A percentile compares a stretch with the other conserved stretches of the same genome.
phyloP scores from a whole-genome alignment of 2,329 filamentous ascomycete genomes.

The Trichoderma pleuroti region DNA sequence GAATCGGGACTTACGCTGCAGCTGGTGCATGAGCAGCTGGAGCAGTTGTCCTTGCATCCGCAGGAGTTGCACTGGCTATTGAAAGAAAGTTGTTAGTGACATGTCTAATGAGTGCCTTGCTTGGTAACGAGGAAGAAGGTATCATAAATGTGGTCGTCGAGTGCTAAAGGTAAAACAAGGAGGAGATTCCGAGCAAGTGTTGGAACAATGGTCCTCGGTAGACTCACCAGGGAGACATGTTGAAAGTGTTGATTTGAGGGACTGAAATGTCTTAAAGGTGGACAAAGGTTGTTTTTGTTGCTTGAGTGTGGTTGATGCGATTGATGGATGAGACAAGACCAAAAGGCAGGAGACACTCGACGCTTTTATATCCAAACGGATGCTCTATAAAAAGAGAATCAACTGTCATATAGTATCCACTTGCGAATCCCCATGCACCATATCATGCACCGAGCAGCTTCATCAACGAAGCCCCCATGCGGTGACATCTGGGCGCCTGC shows the following conservation, averaged over 20 bases:
- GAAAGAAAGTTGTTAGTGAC: not conserved
- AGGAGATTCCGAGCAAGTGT: not conserved
- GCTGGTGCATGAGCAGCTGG: not conserved
- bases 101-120: too few relatives aligned
- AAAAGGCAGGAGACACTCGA: not conserved
- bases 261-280: not conserved
- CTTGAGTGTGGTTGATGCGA: not conserved
- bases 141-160: fast-evolving
- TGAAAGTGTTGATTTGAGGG: not conserved
- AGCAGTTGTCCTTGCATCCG: slow-evolving; percentile 9
- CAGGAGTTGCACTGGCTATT: slow-evolving; percentile 9
- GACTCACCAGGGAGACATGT: slow-evolving; percentile 17
- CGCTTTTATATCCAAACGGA: slow-evolving; percentile 3
- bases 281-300: not conserved
- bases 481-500: not conserved
- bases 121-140: not conserved
- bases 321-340: not conserved
- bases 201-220: not conserved
- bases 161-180: not conserved
- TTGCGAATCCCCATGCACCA: not conserved
- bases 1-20: not conserved
- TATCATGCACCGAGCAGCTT: not conserved
- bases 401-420: not conserved
- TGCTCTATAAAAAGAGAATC: not conserved
- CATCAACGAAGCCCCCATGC: not conserved